A percentile compares a stretch with the other conserved stretches of the same genome.
Conservation (phyloP, 257 asterid genomes). For the Phtheirospermum japonicum region DNA sequence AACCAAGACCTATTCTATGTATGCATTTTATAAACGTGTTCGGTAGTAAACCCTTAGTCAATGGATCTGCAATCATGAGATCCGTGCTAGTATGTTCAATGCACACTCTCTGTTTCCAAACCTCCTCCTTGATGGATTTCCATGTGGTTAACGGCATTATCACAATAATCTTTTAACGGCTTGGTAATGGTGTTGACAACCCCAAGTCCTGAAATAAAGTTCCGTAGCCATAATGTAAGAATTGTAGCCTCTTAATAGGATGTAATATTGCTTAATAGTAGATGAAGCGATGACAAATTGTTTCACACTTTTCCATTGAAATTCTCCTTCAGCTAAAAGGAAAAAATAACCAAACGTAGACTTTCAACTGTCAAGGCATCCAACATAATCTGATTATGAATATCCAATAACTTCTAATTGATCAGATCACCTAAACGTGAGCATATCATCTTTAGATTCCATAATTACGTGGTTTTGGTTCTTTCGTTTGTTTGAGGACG, state of each 20-base stretch:
- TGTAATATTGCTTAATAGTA: neutral
- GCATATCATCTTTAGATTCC: slow-evolving; percentile 14
- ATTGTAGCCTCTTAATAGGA: neutral
- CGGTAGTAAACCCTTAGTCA: neutral
- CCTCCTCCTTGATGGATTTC: neutral
- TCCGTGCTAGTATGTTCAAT: neutral
- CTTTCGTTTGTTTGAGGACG: no score
- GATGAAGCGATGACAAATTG: neutral
- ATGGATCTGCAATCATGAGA: neutral
- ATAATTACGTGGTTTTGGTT: no score
- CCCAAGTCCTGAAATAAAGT: neutral
- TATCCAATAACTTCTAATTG: neutral
- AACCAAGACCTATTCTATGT: no score
- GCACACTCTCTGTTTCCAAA: neutral
- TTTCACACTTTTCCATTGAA: neutral
- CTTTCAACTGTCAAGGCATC: neutral
- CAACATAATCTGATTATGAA: neutral
- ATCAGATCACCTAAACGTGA: neutral
- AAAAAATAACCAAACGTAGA: neutral
- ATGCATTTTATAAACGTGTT: neutral
- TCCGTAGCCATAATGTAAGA: neutral
- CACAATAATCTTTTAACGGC: neutral
- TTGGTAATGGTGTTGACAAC: neutral
- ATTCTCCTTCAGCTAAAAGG: no score
- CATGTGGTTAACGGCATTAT: neutral